Evolutionary conservation across 768 basidiomycete genomes (phyloP).

Genomic region (Tylopilus vinaceipallidus): DNA sequence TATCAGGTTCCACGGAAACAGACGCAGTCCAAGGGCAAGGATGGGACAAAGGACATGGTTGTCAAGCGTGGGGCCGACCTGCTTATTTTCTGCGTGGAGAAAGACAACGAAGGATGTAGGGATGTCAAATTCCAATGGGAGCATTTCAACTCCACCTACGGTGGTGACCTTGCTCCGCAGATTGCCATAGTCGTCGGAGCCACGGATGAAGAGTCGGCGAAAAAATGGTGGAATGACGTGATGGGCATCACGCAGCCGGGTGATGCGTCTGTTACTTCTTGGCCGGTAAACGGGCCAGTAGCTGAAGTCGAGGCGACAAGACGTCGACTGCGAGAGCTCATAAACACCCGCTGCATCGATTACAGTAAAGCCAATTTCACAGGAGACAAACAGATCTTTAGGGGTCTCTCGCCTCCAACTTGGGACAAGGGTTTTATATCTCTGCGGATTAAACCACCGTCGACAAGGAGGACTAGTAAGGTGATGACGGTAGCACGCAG

Average conservation of each 20-base stretch:
- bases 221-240: constrained; percentile 18
- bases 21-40: neutral
- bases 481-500: neutral
- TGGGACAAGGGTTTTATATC: constrained; percentile 3
- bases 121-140: constrained; percentile 24
- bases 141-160: constrained; percentile 21
- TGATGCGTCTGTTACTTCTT: constrained; percentile 14
- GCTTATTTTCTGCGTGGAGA: constrained; percentile 23
- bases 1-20: constrained; percentile 16
- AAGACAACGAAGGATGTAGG: neutral
- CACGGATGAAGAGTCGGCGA: constrained; percentile 14
- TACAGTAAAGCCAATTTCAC: constrained; percentile 15
- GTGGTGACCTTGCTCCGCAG: constrained; percentile 26
- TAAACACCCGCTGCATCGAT: constrained; percentile 25
- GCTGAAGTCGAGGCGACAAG: constrained; percentile 4
- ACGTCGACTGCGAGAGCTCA: constrained; percentile 9
- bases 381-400: constrained; percentile 14
- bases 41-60: constrained; percentile 2
- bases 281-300: constrained; percentile 7
- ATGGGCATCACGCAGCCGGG: neutral
- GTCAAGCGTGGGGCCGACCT: constrained; percentile 24
- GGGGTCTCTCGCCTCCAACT: neutral
- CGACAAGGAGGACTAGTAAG: neutral
- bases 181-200: constrained; percentile 23
- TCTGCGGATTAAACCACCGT: neutral